These are phyloP conservation scores for Entomortierella lignicola DNA, from an alignment of 192 early-diverging fungal species.

Conservation along the genomic window DNA sequence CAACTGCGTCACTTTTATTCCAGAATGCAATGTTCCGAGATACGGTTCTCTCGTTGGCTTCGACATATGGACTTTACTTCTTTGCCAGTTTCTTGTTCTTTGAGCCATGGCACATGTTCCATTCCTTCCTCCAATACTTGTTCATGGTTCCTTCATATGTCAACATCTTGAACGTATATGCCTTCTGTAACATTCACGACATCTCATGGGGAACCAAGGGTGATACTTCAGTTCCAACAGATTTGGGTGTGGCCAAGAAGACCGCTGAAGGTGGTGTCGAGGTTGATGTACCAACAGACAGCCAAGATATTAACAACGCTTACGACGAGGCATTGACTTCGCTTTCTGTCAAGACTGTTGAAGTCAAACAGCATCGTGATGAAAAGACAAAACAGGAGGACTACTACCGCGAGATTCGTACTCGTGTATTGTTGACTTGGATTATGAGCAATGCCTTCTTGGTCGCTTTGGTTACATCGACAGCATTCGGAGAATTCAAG, in stretches of 20 bases:
- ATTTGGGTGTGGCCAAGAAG: constrained; percentile 30
- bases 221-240: constrained; percentile 22
- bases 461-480: constrained; percentile 66
- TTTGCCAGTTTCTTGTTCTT: constrained; percentile 69
- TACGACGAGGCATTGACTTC: constrained; percentile 48
- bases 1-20: constrained; percentile 15
- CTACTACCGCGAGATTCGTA: constrained; percentile 79
- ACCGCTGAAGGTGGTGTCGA: constrained; percentile 54
- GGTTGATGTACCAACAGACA: constrained; percentile 50
- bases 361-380: constrained; percentile 28
- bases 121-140: constrained; percentile 73
- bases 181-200: neutral
- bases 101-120: constrained; percentile 85
- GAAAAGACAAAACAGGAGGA: constrained; percentile 69
- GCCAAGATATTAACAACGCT: constrained; percentile 49
- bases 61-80: constrained; percentile 81
- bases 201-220: constrained; percentile 17
- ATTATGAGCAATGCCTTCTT: constrained; percentile 73
- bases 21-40: constrained; percentile 62
- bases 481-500: constrained; percentile 21
- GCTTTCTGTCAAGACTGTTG: constrained; percentile 17
- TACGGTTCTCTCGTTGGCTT: constrained; percentile 66
- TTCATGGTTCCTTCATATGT: constrained; percentile 80
- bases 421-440: constrained; percentile 74
- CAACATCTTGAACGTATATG: constrained; percentile 59